These are phyloP conservation scores for Metschnikowia sp. DNA, from an alignment of 805 yeast genomes.

Conservation along the genomic window DNA sequence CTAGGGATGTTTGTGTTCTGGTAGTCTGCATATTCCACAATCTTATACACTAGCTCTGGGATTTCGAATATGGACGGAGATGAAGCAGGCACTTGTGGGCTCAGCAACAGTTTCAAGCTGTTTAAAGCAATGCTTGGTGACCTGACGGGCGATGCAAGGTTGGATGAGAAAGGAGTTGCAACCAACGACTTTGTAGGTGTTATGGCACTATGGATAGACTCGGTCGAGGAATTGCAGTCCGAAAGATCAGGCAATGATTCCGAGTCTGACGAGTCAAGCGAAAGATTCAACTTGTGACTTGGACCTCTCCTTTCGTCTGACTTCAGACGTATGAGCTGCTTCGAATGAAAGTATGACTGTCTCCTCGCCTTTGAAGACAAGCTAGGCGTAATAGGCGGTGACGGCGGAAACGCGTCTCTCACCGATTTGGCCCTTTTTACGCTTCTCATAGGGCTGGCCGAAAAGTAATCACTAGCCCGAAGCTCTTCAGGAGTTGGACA, in stretches of 20 bases:
- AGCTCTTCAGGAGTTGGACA: background rate
- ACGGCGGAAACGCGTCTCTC: constrained; percentile 13
- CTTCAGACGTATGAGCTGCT: background rate
- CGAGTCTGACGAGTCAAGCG: constrained; percentile 23
- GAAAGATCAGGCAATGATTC: constrained; percentile 39
- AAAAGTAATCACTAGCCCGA: background rate
- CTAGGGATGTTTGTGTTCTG: constrained; percentile 52
- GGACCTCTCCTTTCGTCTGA: background rate
- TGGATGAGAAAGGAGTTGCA: constrained; percentile 1
- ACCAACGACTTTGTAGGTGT: constrained; percentile 14
- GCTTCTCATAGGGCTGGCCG: background rate
- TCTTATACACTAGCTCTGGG: constrained; percentile 70
- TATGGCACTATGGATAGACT: constrained; percentile 8
- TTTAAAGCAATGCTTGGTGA: background rate
- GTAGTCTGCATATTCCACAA: constrained; percentile 58
- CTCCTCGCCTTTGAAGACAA: background rate
- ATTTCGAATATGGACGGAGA: constrained; percentile 50
- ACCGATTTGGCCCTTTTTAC: constrained; percentile 13
- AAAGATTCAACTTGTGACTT: background rate
- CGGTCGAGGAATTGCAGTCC: constrained; percentile 23
- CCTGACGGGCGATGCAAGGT: background rate
- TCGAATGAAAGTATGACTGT: background rate
- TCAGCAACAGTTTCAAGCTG: background rate
- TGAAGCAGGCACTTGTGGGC: background rate
- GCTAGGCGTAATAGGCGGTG: background rate